phyloP scores from a whole-genome alignment of 2,329 filamentous ascomycete genomes.

The Talaromyces marneffei region DNA sequence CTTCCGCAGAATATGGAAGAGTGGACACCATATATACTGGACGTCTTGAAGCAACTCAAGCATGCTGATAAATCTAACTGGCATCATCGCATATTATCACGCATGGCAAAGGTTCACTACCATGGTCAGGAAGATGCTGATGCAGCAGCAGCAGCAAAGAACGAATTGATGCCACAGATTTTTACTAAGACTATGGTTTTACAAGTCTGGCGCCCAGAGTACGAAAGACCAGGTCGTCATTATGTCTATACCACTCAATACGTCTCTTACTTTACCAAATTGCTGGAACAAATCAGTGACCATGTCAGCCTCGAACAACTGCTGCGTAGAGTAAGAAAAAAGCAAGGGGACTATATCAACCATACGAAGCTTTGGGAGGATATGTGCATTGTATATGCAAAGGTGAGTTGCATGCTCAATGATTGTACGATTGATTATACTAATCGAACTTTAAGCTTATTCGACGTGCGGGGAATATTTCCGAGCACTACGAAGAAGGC shows the following conservation, averaged over 20 bases:
- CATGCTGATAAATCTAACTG: constrained; percentile 84
- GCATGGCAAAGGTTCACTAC: constrained; percentile 61
- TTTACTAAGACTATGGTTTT: constrained; percentile 94
- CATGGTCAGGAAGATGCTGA: constrained; percentile 48
- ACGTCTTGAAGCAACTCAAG: constrained; percentile 52
- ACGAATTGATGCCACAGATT: constrained; percentile 74
- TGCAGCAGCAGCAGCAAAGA: constrained; percentile 59
- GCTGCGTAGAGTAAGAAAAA: constrained; percentile 72
- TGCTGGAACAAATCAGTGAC: constrained; percentile 70
- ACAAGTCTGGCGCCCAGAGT: constrained; percentile 91
- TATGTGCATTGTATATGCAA: constrained; percentile 54
- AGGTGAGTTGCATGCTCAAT: constrained; percentile 24
- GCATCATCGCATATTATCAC: constrained; percentile 86
- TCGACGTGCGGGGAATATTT: constrained; percentile 52
- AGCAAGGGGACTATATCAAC: constrained; percentile 66
- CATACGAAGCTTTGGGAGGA: constrained; percentile 59
- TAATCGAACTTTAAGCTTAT: constrained; percentile 41
- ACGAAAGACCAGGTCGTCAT: constrained; percentile 75
- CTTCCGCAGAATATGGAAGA: constrained; percentile 46
- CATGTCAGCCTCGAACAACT: constrained; percentile 70
- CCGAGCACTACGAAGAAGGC: constrained; percentile 57
- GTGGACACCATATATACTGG: constrained; percentile 59
- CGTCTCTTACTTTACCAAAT: constrained; percentile 69
- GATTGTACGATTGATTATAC: not conserved
- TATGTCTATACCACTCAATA: constrained; percentile 90